phyloP scores from a whole-genome alignment of 2,329 filamentous ascomycete species.

The Gremmenia infestans region DNA sequence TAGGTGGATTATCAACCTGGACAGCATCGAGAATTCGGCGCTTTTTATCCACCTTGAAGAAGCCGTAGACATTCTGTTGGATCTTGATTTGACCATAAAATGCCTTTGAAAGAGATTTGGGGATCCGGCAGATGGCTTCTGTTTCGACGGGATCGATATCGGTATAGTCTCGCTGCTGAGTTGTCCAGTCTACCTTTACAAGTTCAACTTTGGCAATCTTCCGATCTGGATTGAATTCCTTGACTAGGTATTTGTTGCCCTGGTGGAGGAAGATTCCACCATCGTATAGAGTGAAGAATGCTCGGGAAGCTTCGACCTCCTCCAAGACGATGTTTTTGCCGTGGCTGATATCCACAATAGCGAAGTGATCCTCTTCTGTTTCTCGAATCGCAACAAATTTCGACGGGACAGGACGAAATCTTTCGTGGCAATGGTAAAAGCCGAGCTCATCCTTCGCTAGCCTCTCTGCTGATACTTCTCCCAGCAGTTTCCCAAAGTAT shows the following conservation, averaged over 20 bases:
- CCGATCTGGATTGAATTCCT: slow-evolving; percentile 76
- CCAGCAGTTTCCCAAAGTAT: slow-evolving; percentile 76
- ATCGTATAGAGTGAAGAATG: slow-evolving; percentile 93
- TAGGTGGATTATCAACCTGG: slow-evolving; percentile 87
- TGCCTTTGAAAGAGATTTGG: slow-evolving; percentile 58
- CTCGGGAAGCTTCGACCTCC: slow-evolving; percentile 92
- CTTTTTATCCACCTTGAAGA: slow-evolving; percentile 91
- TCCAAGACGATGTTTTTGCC: slow-evolving; percentile 81
- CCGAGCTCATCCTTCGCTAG: slow-evolving; percentile 69
- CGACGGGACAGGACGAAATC: slow-evolving; percentile 81
- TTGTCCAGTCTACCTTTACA: slow-evolving; percentile 93
- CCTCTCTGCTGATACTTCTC: slow-evolving; percentile 66
- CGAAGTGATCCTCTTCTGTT: slow-evolving; percentile 86
- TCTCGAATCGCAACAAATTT: slow-evolving; percentile 84
- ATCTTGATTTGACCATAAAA: slow-evolving; percentile 87
- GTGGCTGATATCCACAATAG: slow-evolving; percentile 83
- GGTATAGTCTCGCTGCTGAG: slow-evolving; percentile 85
- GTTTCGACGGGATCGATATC: slow-evolving; percentile 93
- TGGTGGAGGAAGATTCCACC: slow-evolving; percentile 96
- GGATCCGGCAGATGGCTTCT: slow-evolving; percentile 73
- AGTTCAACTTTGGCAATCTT: slow-evolving; percentile 82
- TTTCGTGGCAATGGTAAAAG: slow-evolving; percentile 84
- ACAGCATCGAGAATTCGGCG: slow-evolving; percentile 86
- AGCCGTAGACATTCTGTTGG: slow-evolving; percentile 85
- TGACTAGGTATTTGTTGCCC: slow-evolving; percentile 86